Evolutionary conservation across 176 grass and related monocot species (phyloP).

Genomic region (Secale cereale): DNA sequence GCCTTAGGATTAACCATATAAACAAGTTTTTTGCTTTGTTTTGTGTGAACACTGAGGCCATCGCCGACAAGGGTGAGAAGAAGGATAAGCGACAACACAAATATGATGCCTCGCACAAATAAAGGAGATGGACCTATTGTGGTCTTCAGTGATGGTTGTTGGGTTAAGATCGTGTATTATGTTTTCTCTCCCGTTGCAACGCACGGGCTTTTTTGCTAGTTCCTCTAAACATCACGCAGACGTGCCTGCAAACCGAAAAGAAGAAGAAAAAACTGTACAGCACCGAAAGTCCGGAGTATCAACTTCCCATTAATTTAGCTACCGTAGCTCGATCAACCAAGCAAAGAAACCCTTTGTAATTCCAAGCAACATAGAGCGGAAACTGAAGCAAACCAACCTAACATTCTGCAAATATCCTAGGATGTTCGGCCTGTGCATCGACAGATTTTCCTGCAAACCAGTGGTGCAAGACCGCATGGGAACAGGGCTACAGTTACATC

Average conservation of each 20-base stretch:
- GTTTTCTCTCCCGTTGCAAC: too few species aligned
- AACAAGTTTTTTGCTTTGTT: too few species aligned
- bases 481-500: conserved; percentile 38
- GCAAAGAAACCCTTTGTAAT: not conserved
- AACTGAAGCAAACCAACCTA: conserved; percentile 30
- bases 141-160: too few species aligned
- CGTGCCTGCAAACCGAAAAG: conserved; percentile 1
- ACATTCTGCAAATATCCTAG: conserved; percentile 36
- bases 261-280: conserved; percentile 30
- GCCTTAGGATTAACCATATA: too few species aligned
- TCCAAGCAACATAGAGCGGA: conserved; percentile 15
- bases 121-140: too few species aligned
- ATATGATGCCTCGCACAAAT: too few species aligned
- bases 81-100: too few species aligned
- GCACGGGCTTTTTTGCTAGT: too few species aligned
- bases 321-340: conserved; percentile 29
- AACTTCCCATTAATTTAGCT: conserved; percentile 26
- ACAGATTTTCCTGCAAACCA: conserved; percentile 43
- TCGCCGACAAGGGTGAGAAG: too few species aligned
- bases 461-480: conserved; percentile 13
- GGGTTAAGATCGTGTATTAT: too few species aligned
- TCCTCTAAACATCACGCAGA: not conserved
- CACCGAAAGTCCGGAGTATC: not conserved
- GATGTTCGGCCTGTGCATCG: conserved; percentile 33
- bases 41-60: too few species aligned